A percentile compares a stretch with the other conserved stretches of the same genome.
These are phyloP conservation scores for Nannochloropsis salina DNA, from an alignment of 108 stramenopile genomes.

Conservation along the genomic window DNA sequence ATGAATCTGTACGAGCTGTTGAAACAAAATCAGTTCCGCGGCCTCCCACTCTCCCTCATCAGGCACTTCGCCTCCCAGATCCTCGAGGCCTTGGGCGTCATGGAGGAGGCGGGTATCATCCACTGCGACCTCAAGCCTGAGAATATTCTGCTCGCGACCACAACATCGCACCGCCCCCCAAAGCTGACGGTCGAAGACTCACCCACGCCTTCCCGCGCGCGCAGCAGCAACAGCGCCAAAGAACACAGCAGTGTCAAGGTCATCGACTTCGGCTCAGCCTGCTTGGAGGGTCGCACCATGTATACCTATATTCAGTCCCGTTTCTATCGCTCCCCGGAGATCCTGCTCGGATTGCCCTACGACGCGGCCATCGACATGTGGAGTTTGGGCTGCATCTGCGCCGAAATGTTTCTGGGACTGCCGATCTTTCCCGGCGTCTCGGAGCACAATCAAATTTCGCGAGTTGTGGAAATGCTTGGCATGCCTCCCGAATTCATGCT, in stretches of 20 bases:
- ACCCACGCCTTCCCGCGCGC: neutral
- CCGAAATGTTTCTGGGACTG: slow-evolving; percentile 86
- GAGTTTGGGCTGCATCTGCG: slow-evolving; percentile 89
- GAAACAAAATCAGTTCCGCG: slow-evolving; percentile 84
- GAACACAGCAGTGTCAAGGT: slow-evolving; percentile 64
- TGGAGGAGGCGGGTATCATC: slow-evolving; percentile 69
- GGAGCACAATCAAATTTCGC: slow-evolving; percentile 82
- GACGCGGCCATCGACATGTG: slow-evolving; percentile 96
- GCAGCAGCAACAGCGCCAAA: neutral
- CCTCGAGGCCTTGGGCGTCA: slow-evolving; percentile 62
- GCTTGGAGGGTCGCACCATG: slow-evolving; percentile 65
- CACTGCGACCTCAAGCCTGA: slow-evolving; percentile 99
- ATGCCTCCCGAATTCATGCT: slow-evolving; percentile 73
- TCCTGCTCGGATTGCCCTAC: slow-evolving; percentile 75
- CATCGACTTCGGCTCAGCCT: slow-evolving; percentile 96
- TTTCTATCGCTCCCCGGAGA: slow-evolving; percentile 97
- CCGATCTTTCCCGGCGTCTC: slow-evolving; percentile 91
- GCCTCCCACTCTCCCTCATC: slow-evolving; percentile 71
- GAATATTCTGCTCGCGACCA: slow-evolving; percentile 79
- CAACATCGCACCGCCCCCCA: neutral
- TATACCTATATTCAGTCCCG: slow-evolving; percentile 96
- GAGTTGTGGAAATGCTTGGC: slow-evolving; percentile 88
- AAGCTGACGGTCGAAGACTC: slow-evolving; percentile 22
- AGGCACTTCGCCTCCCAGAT: slow-evolving; percentile 61
- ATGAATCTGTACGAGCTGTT: slow-evolving; percentile 86